Evolutionary conservation across 768 basidiomycete genomes (phyloP), one percentile per base, ranked within the genome.

Genomic region (Russula earlei): DNA sequence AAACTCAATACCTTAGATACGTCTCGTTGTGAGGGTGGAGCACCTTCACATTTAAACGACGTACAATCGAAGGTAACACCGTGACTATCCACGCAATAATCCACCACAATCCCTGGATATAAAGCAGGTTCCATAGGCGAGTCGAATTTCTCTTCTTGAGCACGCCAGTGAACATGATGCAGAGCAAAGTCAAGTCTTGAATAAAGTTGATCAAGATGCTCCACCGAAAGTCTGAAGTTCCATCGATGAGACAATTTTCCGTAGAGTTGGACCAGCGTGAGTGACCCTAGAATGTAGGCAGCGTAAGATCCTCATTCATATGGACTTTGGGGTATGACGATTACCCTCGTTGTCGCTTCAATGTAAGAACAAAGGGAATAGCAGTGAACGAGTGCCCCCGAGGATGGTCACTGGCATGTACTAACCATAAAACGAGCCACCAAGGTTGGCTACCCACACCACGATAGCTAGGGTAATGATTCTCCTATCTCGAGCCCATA

Each of bases 121-220:
- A 59, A 31, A 59, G 54, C 42, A 56, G 45, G 17, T 41, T 33
- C 58, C 55, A 56, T 10, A 59, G 37, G 20, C 40, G 40, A 4
- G 58, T 59, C 4, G 54, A 37, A 33, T 56, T 57, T 29, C 33
- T 49, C 43, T 59, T 59, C n/a, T 25, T 34, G 9, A 59, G 43
- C 29, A 59, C 58, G 15, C 58, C 58, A n/a, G 33, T 20, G 33
- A 57, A 56, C 58, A 59, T 59, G 22, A 59, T 50, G 4, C 43
- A 59, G 19, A 56, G 58, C 6, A 59, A 20, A 27, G 49, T 31
- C 7, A 59, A 17, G 43, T 59, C 58, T 29, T 36, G 40, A 9
- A 57, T 41, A 14, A 59, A 41, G 43, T 59, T 59, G 43, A 45
- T 31, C 19, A 59, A n/a, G 20, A 51, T 37, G 36, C 49, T 31